A percentile compares a stretch with the other conserved stretches of the same genome.
Conservation (phyloP, 2,329 filamentous ascomycete genomes). For the Ascosphaera apis region DNA sequence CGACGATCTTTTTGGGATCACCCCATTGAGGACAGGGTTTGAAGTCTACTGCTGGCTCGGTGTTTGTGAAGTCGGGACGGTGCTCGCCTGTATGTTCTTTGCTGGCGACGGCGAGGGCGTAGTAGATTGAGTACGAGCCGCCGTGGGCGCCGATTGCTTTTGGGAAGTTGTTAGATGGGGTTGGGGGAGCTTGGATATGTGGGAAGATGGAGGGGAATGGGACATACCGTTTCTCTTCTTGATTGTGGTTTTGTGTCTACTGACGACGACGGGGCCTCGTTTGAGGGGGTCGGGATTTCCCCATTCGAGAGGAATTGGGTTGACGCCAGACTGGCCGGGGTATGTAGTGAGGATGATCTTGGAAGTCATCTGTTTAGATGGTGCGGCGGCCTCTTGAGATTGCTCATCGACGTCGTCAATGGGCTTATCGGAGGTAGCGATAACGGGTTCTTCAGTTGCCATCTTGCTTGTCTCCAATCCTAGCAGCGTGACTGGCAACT, state of each 20-base stretch:
- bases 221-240: slow-evolving; percentile 53
- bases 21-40: slow-evolving; percentile 79
- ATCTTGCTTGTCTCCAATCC: slow-evolving; percentile 8
- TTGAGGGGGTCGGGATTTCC: slow-evolving; percentile 50
- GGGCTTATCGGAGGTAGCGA: slow-evolving; percentile 5
- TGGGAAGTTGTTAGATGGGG: slow-evolving; percentile 9
- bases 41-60: slow-evolving; percentile 73
- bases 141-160: slow-evolving; percentile 48
- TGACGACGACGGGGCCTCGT: slow-evolving; percentile 76
- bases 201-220: neutral
- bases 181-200: neutral
- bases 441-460: slow-evolving; percentile 10
- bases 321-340: slow-evolving; percentile 80
- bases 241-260: slow-evolving; percentile 50
- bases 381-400: too few species aligned
- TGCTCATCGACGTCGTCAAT: neutral
- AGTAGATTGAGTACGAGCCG: slow-evolving; percentile 89
- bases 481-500: slow-evolving; percentile 7
- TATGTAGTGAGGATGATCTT: slow-evolving; percentile 62
- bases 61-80: slow-evolving; percentile 57
- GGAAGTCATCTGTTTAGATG: slow-evolving; percentile 15
- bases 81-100: slow-evolving; percentile 71
- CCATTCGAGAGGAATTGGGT: slow-evolving; percentile 76
- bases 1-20: slow-evolving; percentile 81
- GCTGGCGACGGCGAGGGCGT: slow-evolving; percentile 76